Evolutionary conservation across 1,284 basidiomycete genomes (phyloP).

Genomic region (Puccinia novopanici): DNA sequence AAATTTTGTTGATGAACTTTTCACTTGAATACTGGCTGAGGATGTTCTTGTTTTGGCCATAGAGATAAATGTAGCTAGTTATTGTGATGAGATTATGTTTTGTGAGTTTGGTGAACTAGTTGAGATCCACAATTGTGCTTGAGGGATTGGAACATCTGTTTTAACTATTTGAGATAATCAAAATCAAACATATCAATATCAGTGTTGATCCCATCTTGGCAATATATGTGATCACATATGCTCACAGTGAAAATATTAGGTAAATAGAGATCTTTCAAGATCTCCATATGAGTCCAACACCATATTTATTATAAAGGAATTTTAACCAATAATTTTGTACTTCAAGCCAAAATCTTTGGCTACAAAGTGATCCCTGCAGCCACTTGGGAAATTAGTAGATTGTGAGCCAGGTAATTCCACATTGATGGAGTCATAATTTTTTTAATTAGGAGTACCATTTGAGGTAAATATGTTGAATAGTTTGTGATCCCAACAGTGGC

Average conservation of each 20-base stretch:
- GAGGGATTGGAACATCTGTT: neutral
- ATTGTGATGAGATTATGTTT: neutral
- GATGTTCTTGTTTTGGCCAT: too few relatives aligned
- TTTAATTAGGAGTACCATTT: neutral
- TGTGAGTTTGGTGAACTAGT: neutral
- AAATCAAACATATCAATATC: neutral
- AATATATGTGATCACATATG: neutral
- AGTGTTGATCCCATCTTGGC: too few relatives aligned
- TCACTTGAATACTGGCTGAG: too few relatives aligned
- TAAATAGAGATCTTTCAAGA: neutral
- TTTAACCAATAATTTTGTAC: too few relatives aligned
- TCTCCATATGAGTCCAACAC: neutral
- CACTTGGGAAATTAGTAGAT: neutral
- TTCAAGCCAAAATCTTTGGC: too few relatives aligned
- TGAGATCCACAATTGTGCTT: neutral
- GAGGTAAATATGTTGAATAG: constrained; percentile 1
- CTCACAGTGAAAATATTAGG: neutral
- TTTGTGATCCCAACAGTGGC: neutral
- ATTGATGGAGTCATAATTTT: neutral
- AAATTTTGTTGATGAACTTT: too few relatives aligned
- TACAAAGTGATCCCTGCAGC: neutral
- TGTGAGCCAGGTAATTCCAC: neutral
- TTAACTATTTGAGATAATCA: neutral
- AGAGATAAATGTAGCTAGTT: too few relatives aligned
- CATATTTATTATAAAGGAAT: too few relatives aligned